Base-by-base conservation (phyloP, 1,139 yeast genomes). In the Kodamaea suecica region DNA sequence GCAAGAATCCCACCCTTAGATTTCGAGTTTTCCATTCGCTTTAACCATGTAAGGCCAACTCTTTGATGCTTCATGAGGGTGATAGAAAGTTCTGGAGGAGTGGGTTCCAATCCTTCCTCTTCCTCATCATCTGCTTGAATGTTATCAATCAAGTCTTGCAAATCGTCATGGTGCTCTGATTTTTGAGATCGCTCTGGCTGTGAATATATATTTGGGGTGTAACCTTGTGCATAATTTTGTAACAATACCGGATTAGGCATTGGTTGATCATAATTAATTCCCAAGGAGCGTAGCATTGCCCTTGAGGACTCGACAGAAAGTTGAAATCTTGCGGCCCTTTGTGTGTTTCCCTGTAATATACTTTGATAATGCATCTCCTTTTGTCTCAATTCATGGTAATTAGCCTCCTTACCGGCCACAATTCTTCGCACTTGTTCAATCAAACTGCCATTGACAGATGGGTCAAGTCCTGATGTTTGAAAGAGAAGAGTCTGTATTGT, bases 41-140 rank as follows among this genome's bases (percentile, higher is more conserved):
- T 50, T 46, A 92, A 62, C 97, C 97, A 92, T 3, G 81, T 73
- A 19, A 92, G 67, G 1, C 97, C 97, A 41, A 82, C 67, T 37
- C 87, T 70, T 60, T 92, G 98, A 63, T 92, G 97, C 45, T 81
- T 85, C 55, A 88, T 61, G 17, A 87, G 63, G 27, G 73, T 73
- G 6, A 87, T 74, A 4, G 79, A 63, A 49, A 92, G 57, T 17
- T 77, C 84, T 0, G 68, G 69, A 0, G 97, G 97, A 0, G 95
- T 85, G 13, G 71, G 63, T 3, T 75, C 78, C 45, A 66, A 45
- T 1, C 66, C 73, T 26, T 63, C 64, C 3, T 16, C 33, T 14
- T 54, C 58, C 27, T 57, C 61, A 40, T 81, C 87, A 34, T 76
- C 81, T 2, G 79, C 76, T 44, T 73, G 70, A n/a, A 88, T 80